Conservation (phyloP, 257 asterid genomes). For the Thymus mandschuricus region DNA sequence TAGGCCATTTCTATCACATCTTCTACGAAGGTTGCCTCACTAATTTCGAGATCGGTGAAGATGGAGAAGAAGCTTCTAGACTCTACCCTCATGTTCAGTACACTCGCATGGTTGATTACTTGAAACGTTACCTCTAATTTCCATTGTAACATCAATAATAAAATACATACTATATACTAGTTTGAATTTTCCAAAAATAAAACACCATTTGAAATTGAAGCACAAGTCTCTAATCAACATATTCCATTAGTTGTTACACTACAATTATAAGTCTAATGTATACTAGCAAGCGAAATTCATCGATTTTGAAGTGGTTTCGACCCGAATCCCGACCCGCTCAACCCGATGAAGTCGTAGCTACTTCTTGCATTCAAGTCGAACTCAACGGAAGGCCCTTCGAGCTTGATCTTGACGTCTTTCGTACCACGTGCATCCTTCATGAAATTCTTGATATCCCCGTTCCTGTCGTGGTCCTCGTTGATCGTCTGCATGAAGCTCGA, state of each 20-base stretch:
- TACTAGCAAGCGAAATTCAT: constrained; percentile 18
- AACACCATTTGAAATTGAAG: not conserved
- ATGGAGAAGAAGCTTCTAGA: constrained; percentile 70
- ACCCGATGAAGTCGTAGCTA: constrained; percentile 67
- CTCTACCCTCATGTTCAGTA: constrained; percentile 77
- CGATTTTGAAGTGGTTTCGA: constrained; percentile 38
- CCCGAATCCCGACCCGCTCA: constrained; percentile 46
- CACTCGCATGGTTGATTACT: constrained; percentile 57
- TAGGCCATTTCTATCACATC: constrained; percentile 80
- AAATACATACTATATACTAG: no score
- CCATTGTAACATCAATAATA: not conserved
- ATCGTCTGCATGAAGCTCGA: constrained; percentile 71
- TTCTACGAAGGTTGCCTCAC: constrained; percentile 83
- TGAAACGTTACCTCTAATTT: constrained; percentile 48
- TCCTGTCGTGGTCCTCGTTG: constrained; percentile 42
- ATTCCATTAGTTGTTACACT: not conserved
- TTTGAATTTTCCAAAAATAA: not conserved
- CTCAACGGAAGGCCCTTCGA: constrained; percentile 57
- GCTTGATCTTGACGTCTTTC: constrained; percentile 44
- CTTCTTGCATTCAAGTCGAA: constrained; percentile 70
- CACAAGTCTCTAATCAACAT: not conserved
- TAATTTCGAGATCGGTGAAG: constrained; percentile 68
- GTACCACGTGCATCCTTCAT: constrained; percentile 35
- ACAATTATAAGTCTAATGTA: constrained; percentile 21
- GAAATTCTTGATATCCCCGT: constrained; percentile 33